A percentile compares a stretch with the other conserved stretches of the same genome.
phyloP scores from a whole-genome alignment of 257 asterid genomes.

The Lycium ferocissimum region DNA sequence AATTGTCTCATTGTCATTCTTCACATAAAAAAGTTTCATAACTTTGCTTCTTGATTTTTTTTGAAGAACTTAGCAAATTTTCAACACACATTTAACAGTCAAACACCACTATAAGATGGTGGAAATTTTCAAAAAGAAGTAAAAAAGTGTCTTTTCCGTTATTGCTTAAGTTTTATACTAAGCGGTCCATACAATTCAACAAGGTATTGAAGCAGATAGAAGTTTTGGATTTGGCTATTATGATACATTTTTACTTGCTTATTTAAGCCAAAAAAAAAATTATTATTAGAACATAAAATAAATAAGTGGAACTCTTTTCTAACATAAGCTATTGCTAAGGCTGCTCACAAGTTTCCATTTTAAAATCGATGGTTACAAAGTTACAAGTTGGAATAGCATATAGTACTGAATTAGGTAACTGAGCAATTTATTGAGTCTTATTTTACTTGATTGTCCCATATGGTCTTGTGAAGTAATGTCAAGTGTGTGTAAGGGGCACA shows the following conservation, averaged over 20 bases:
- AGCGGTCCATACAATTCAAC: no score
- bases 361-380: neutral
- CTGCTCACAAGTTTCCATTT: neutral
- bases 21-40: no score
- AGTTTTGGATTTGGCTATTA: no score
- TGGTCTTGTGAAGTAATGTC: neutral
- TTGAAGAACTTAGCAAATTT: no score
- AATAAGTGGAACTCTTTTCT: no score
- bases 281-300: no score
- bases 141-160: neutral
- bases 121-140: neutral
- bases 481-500: neutral
- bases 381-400: neutral
- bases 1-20: neutral
- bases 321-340: neutral
- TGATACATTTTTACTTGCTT: no score
- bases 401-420: neutral
- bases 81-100: neutral
- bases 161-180: no score
- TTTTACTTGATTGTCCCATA: neutral
- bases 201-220: no score
- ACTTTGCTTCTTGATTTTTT: no score
- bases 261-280: no score
- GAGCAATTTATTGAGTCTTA: neutral
- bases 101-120: neutral